Conservation (phyloP, 2,329 filamentous ascomycete species). For the Ilyonectria robusta region DNA sequence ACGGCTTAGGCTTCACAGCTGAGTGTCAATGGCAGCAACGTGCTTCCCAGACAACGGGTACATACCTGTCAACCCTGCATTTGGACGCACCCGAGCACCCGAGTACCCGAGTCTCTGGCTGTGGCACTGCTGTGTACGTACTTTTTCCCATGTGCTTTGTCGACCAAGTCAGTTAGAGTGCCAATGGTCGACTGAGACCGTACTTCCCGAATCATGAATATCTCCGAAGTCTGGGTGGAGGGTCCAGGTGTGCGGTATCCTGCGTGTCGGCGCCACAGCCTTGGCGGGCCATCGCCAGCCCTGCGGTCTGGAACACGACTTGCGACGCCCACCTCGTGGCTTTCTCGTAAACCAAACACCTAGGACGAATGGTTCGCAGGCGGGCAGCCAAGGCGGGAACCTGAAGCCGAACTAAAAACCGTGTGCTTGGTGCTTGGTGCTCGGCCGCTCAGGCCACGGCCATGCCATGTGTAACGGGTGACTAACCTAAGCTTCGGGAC, state of each 20-base stretch:
- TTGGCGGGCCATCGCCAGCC: background rate
- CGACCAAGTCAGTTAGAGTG: background rate
- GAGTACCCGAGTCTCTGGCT: background rate
- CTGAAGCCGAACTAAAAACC: background rate
- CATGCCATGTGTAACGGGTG: conserved; percentile 24
- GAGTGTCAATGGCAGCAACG: background rate
- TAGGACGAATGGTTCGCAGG: conserved; percentile 18
- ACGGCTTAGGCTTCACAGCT: background rate
- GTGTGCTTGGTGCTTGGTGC: background rate
- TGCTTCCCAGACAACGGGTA: background rate
- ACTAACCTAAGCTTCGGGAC: conserved; percentile 16
- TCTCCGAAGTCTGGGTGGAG: background rate
- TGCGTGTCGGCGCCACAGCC: conserved; percentile 12
- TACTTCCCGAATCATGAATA: conserved; percentile 1
- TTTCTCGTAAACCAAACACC: conserved; percentile 17
- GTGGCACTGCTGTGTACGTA: background rate
- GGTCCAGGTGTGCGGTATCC: background rate
- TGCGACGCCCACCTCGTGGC: conserved; percentile 20
- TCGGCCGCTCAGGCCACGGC: conserved; percentile 1
- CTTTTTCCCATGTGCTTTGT: background rate
- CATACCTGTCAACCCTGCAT: background rate
- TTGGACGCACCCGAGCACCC: background rate
- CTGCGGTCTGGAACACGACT: conserved; percentile 29
- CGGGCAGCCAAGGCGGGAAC: background rate
- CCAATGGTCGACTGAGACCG: background rate